Conservation (phyloP, 352 stramenopile species). For the Thalassiosira gravida region DNA sequence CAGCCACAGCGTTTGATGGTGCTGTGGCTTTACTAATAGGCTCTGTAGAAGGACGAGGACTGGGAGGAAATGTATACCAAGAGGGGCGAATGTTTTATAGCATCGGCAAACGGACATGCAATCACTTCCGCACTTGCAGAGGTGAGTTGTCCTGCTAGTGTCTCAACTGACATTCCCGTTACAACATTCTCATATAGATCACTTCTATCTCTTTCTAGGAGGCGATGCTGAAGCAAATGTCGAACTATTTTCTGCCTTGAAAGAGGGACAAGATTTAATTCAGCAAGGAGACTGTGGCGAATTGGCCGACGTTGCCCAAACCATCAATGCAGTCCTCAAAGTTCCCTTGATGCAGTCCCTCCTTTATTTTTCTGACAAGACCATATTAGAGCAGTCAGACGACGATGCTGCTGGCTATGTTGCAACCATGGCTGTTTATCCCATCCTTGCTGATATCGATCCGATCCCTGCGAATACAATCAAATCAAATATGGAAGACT, state of each 20-base stretch:
- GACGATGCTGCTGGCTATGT: conserved; percentile 57
- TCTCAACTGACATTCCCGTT: conserved; percentile 36
- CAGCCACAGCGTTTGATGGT: conserved; percentile 65
- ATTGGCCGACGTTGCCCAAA: conserved; percentile 31
- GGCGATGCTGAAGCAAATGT: conserved; percentile 36
- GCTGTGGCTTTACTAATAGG: conserved; percentile 76
- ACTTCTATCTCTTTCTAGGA: neutral
- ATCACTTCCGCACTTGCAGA: conserved; percentile 56
- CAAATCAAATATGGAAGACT: conserved; percentile 42
- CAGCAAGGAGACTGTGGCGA: conserved; percentile 54
- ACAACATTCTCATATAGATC: neutral
- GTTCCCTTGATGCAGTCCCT: conserved; percentile 67
- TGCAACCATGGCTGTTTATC: conserved; percentile 61
- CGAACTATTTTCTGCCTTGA: conserved; percentile 58
- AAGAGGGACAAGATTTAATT: conserved; percentile 50
- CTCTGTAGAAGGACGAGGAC: conserved; percentile 66
- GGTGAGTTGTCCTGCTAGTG: neutral
- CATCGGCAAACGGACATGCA: conserved; percentile 71
- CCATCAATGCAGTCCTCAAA: conserved; percentile 57
- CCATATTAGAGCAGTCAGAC: conserved; percentile 19
- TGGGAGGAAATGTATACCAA: conserved; percentile 40
- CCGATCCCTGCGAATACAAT: conserved; percentile 48
- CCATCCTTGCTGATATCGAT: conserved; percentile 65
- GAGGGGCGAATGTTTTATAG: conserved; percentile 74
- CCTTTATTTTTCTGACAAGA: conserved; percentile 57